Percentiles rank a stretch among this genome's conserved stretches.
phyloP scores from a whole-genome alignment of 306 rosid species.

The Coriaria nepalensis region DNA sequence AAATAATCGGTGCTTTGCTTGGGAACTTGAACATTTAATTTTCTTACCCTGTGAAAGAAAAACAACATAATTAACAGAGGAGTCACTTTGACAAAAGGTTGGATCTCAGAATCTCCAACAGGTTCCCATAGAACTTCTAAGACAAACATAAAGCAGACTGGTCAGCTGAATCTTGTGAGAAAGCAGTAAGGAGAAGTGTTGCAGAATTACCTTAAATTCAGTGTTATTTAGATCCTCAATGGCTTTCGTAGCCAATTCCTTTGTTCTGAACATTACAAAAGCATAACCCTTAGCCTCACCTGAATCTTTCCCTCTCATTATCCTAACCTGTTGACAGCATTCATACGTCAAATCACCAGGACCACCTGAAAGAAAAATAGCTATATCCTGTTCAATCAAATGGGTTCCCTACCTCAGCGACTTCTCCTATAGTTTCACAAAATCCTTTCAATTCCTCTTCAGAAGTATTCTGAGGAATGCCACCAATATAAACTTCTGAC shows the following conservation, averaged over 20 bases:
- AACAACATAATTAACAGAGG: constrained; percentile 12
- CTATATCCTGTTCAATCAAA: too few species aligned
- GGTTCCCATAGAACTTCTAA: constrained; percentile 3
- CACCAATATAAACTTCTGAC: constrained; percentile 91
- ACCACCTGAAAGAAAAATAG: not conserved
- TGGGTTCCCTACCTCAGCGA: constrained; percentile 46
- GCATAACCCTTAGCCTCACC: constrained; percentile 69
- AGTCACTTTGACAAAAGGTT: too few species aligned
- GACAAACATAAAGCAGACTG: not conserved
- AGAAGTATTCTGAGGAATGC: constrained; percentile 62
- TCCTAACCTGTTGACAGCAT: constrained; percentile 55
- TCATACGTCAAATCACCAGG: constrained; percentile 11
- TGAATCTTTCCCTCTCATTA: constrained; percentile 77
- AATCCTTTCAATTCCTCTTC: constrained; percentile 58
- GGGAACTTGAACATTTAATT: constrained; percentile 79
- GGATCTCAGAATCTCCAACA: constrained; percentile 5
- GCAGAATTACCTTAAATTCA: constrained; percentile 80
- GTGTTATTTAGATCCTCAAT: constrained; percentile 63
- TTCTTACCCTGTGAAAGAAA: constrained; percentile 76
- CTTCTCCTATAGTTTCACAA: constrained; percentile 73
- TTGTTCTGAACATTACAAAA: constrained; percentile 70
- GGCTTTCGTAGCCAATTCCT: constrained; percentile 78
- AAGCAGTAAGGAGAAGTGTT: too few species aligned
- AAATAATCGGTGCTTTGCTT: constrained; percentile 92
- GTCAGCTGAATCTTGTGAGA: too few species aligned